phyloP scores from a whole-genome alignment of 805 yeast genomes.

The Yamadazyma paraphyllophila region DNA sequence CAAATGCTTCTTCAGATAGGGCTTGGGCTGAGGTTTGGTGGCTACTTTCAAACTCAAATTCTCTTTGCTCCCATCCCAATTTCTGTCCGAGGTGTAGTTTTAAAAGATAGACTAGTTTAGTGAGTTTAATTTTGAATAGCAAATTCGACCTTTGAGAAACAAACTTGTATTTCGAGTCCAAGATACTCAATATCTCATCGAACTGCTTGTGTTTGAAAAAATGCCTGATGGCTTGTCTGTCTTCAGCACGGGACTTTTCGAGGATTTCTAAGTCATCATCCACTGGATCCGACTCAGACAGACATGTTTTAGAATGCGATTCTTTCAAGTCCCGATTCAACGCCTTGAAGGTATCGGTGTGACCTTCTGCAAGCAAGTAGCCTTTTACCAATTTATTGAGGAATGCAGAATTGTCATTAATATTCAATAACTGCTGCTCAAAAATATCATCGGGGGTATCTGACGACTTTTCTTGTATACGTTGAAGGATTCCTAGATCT shows the following conservation, averaged over 20 bases:
- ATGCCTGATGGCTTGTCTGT: slow-evolving; percentile 24
- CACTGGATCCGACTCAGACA: background rate
- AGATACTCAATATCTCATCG: slow-evolving; percentile 21
- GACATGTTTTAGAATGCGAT: slow-evolving; percentile 10
- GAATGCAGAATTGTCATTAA: slow-evolving; percentile 25
- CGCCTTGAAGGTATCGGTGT: slow-evolving; percentile 32
- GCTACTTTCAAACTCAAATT: slow-evolving; percentile 16
- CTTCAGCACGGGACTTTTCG: slow-evolving; percentile 22
- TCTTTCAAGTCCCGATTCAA: slow-evolving; percentile 30
- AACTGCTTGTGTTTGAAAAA: slow-evolving; percentile 23
- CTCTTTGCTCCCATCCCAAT: slow-evolving; percentile 10
- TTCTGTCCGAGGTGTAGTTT: slow-evolving; percentile 19
- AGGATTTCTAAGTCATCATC: slow-evolving; percentile 5
- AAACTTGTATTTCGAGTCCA: slow-evolving; percentile 19
- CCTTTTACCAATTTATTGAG: slow-evolving; percentile 36
- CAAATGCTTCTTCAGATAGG: slow-evolving; percentile 19
- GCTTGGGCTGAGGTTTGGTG: slow-evolving; percentile 2
- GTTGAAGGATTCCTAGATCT: slow-evolving; percentile 20
- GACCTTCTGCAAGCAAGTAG: slow-evolving; percentile 40
- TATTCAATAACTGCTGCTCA: slow-evolving; percentile 22
- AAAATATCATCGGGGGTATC: slow-evolving; percentile 1
- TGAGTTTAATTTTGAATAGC: slow-evolving; percentile 25
- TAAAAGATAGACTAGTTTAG: slow-evolving; percentile 23
- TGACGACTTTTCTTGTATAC: slow-evolving; percentile 11
- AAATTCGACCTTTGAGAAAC: slow-evolving; percentile 6